Evolutionary conservation across 139 green algal species (phyloP), one percentile per base, ranked within the genome.

Genomic region (Chloropicon primus): DNA sequence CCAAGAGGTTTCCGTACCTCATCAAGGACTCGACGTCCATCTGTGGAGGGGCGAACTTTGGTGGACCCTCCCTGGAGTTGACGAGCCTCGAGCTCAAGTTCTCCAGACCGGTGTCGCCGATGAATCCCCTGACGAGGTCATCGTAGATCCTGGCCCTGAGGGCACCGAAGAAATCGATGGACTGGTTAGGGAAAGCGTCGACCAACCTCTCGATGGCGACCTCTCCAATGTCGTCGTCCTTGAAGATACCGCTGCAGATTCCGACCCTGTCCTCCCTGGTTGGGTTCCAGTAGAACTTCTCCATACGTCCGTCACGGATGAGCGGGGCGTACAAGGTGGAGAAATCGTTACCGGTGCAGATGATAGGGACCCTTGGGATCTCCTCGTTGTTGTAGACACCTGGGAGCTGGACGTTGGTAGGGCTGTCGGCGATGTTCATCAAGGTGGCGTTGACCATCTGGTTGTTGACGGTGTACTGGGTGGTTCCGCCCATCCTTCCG

Each of bases 381-480:
- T 92, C 83, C 88, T 97, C 91, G 75, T 91, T 90, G 82, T 93
- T 94, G 88, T 94, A 96, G 74, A 96, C 89, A 73, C 94, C 94
- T 24, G 95, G 94, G 78, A 98, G 88, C 92, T 98, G 94, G 80
- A 99, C 95, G 88, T 99, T 98, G 84, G 94, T 99, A 74, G 96
- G 96, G 89, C 93, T 96, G 79, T 99, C 96, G 28, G 94, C 94
- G 81, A 99, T 98, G 94, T 99, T 99, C 96, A 99, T 99, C 2
- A 99, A 92, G 1, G 96, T 99, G 86, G 94, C 95, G 87, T 98
- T 98, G 28, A 98, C 94, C 92, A 97, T 96, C 87, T 97, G 95
- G 92, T 98, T 99, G 95, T 99, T 99, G 22, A 99, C 96, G 26
- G 95, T 99, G 94, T 98, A 98, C 91, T 99, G 95, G 22, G 95